Evolutionary conservation across 106 monocot species (phyloP), one percentile per base, ranked within the genome.

Genomic region (Apostasia shenzhenica): DNA sequence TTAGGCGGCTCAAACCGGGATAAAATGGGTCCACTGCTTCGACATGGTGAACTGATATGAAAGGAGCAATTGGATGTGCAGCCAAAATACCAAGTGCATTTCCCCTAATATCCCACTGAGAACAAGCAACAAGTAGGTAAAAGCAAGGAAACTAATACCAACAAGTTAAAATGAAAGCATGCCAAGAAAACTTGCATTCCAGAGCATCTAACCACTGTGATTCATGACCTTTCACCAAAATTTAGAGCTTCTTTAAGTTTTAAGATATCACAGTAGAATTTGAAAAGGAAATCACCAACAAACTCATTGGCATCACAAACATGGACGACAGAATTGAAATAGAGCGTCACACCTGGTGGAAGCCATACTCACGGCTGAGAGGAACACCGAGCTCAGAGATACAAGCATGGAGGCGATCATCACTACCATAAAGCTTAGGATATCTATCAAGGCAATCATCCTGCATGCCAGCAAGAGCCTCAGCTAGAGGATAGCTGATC

Each of bases 371-470:
- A 10, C 79, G 82, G 8, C 78, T 77, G 11, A 99, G 72, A 5
- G 92, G 92, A 9, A 93, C 90, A 8, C 92, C 97, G 40, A 99
- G 81, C 76, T 92, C 97, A 1, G 92, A 76, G 3, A 92, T 93
- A 76, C 97, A 99, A 13, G 89, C 97, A 57, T 99, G 92, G 41
- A 99, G 77, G 14, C 89, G 80, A 53, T 99, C 92, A 50, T 95
- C 91, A 61, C 91, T 92, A 7, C 92, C 95, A 51, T 95, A 95
- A 6, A 95, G 74, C 78, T 44, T 84, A 3, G 95, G 92, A 71
- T 95, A 87, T 75, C 92, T 82, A 75, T 92, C 86, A 14, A 99
- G 55, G 73, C 89, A 99, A 8, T 75, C 85, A 58, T 99, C 92
- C 79, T 79, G 75, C 76, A 82, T 85, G n/a, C 41, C 72, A 4